Base-by-base conservation (phyloP, 2,329 filamentous ascomycete species). In the Thelonectria rubi region DNA sequence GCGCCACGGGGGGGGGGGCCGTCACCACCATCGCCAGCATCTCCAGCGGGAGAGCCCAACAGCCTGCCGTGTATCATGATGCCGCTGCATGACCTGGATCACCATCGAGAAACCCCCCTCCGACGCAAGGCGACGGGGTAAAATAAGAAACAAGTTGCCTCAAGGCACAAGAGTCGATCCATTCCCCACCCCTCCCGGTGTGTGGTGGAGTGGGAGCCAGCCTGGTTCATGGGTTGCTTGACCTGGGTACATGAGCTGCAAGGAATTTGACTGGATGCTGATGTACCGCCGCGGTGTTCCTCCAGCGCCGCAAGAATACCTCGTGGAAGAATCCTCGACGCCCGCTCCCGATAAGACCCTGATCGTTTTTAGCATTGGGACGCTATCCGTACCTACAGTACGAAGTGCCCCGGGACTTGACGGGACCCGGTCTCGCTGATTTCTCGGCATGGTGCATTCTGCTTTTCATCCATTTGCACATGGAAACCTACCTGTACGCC, bases 311-410 rank as follows among this genome's bases (percentile, higher is more conserved):
- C 62, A 50, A 30, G 40, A 51, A 62, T 21, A 46, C 8, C 24
- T 51, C 14, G 21, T 49, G 8, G 45, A 49, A 49, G 17, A 65
- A 62, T 65, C 26, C 26, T 30, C 50, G 51, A 21, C 56, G 46
- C 50, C 52, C 57, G 57, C 46, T 67, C 30, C 58, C 32, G 65
- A 69, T 70, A 69, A 68, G 59, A 61, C 58, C 58, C 58, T 53
- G 42, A 56, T 61, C 26, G 7, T 30, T 30, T 57, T 61, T 51
- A 49, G 53, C 42, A 56, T 53, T 34, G 48, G 47, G 34, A 52
- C 43, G 11, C 30, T 39, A n/a, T 15, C 45, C 6, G 34, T 37
- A 37, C 24, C n/a, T 8, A 40, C 32, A 32, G 42, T 26, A 55
- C 20, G 40, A 24, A 24, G 21, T 7, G 21, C 21, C 17, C 20